Base-by-base conservation (phyloP, 768 basidiomycete species). In the Mycena capillaripes region DNA sequence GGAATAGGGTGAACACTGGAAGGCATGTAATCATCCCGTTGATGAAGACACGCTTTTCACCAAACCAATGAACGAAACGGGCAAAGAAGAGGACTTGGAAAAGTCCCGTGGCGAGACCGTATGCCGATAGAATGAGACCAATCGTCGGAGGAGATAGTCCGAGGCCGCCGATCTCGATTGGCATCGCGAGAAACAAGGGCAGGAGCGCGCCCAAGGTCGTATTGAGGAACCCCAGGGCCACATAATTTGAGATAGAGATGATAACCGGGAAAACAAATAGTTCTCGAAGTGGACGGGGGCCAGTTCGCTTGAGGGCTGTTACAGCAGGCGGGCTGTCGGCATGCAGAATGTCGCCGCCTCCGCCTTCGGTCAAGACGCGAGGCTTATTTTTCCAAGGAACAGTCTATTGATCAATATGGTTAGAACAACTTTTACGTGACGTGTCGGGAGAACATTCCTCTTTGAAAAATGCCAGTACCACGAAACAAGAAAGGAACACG, bases 61-160 rank as follows among this genome's bases (percentile, higher is more conserved):
- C 94, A 66, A 86, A 90, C 1, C 84, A 82, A 62, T 89, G 86
- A 67, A 92, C 87, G 29, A 93, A 80, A 59, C 81, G 79, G 19
- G 92, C 88, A 77, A 93, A 95, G 82, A 89, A 89, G 77, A 91
- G 86, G 38, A 92, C 81, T 78, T 93, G 92, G 77, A 93, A 85
- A 30, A 89, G 30, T 10, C 92, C 93, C 74, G 91, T 92, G 67
- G 89, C 76, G 29, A 93, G 77, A 2, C 92, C 93, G 75, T 86
- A 90, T 11, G 82, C 68, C 12, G 91, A 88, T n/a, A 94, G 84
- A 66, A 93, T 86, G 42, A 87, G 87, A 10, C 94, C 94, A 36
- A 95, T 95, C 12, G 77, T 80, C 4, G 89, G 82, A 6, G 94
- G 93, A 21, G 87, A 81, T n/a, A 94, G 82, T 6, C 92, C 93